These are phyloP conservation scores for Trifolium fragiferum DNA, from an alignment of 306 rosid species.

Conservation along the genomic window DNA sequence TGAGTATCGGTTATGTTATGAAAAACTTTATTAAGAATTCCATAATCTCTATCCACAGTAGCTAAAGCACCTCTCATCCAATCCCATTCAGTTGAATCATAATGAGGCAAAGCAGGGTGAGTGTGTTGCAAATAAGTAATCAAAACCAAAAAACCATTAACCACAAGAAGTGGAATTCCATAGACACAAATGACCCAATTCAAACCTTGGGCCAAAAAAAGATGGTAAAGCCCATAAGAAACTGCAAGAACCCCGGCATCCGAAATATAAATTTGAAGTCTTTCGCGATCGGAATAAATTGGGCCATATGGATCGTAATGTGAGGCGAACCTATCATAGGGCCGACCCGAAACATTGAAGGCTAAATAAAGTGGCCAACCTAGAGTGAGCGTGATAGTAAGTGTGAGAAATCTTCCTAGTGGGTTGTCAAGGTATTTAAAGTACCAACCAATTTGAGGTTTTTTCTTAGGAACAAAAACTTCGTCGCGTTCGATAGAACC, in stretches of 20 bases:
- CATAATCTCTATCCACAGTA: conserved; percentile 44
- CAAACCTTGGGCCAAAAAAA: conserved; percentile 51
- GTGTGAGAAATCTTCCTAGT: conserved; percentile 53
- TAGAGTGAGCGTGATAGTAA: conserved; percentile 51
- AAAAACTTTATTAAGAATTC: conserved; percentile 38
- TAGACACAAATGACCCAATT: conserved; percentile 69
- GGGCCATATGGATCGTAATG: conserved; percentile 84
- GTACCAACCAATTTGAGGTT: conserved; percentile 51
- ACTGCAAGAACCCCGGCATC: conserved; percentile 61
- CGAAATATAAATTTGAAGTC: conserved; percentile 63
- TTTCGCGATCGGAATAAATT: conserved; percentile 66
- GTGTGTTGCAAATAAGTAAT: conserved; percentile 46
- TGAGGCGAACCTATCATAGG: conserved; percentile 62
- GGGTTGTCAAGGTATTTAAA: conserved; percentile 75
- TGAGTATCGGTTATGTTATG: conserved; percentile 47
- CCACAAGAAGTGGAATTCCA: conserved; percentile 33
- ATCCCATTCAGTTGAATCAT: conserved; percentile 48
- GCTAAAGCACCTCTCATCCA: conserved; percentile 46
- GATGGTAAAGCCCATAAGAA: conserved; percentile 53
- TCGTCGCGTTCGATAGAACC: conserved; percentile 80
- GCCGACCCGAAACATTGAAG: conserved; percentile 74
- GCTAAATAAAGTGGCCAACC: conserved; percentile 86
- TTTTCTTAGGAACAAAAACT: conserved; percentile 80
- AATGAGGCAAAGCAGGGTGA: conserved; percentile 44
- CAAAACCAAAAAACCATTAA: conserved; percentile 27